A percentile compares a stretch with the other conserved stretches of the same genome.
Conservation (phyloP, 768 basidiomycete genomes). For the Jaapia argillacea region DNA sequence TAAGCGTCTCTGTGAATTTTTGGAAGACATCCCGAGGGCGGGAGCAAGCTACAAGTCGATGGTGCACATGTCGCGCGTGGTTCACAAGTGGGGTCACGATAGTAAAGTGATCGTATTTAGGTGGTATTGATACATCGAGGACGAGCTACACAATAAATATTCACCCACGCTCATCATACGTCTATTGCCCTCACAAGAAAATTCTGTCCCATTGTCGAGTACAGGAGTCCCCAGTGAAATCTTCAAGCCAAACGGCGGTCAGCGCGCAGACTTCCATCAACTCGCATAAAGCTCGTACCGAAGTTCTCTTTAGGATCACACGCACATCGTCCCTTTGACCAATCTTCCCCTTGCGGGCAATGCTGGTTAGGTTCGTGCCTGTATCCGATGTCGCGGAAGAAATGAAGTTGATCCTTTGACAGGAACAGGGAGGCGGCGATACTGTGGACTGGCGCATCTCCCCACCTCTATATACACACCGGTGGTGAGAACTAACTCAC, state of each 20-base stretch:
- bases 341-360: conserved; percentile 50
- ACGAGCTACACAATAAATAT: too few relatives aligned
- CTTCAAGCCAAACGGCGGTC: neutral
- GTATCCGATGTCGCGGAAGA: conserved; percentile 82
- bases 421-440: conserved; percentile 76
- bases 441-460: conserved; percentile 82
- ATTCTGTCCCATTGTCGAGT: neutral
- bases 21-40: too few relatives aligned
- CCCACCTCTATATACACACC: conserved; percentile 48
- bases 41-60: too few relatives aligned
- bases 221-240: neutral
- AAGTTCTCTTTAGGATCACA: conserved; percentile 67
- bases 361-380: conserved; percentile 73
- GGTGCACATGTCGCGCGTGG: too few relatives aligned
- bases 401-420: conserved; percentile 66
- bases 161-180: too few relatives aligned
- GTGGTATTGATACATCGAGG: too few relatives aligned
- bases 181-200: neutral
- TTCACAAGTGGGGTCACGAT: too few relatives aligned
- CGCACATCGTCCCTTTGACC: conserved; percentile 53
- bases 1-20: too few relatives aligned
- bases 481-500: neutral
- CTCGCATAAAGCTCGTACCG: conserved; percentile 25
- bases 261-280: neutral
- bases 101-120: too few relatives aligned